A percentile compares a stretch with the other conserved stretches of the same genome.
phyloP scores from a whole-genome alignment of 2,329 filamentous ascomycete species.

The Phialophora macrospora region DNA sequence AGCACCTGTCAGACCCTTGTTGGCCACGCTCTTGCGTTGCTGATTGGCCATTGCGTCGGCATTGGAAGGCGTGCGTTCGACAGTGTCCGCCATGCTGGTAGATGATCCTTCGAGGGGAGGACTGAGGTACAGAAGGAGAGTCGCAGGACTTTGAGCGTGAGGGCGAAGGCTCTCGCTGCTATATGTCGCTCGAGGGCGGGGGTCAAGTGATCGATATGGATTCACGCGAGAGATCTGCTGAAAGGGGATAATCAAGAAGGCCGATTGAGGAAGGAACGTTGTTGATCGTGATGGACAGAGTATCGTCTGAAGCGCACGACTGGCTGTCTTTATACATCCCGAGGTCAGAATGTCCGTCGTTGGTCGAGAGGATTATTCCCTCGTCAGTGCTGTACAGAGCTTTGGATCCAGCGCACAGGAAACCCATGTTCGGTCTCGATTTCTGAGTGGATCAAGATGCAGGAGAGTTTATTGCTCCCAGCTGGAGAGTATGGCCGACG shows the following conservation, averaged over 20 bases:
- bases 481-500: slow-evolving; percentile 23
- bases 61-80: slow-evolving; percentile 38
- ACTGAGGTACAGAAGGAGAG: background rate
- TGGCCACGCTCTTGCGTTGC: slow-evolving; percentile 34
- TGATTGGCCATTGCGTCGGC: slow-evolving; percentile 37
- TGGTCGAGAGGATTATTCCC: slow-evolving; percentile 6
- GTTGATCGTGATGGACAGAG: slow-evolving; percentile 17
- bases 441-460: slow-evolving; percentile 5
- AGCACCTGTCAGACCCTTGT: slow-evolving; percentile 45
- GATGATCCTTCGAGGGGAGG: background rate
- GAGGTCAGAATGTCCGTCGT: slow-evolving; percentile 8
- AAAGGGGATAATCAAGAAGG: slow-evolving; percentile 5
- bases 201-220: slow-evolving; percentile 1
- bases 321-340: slow-evolving; percentile 17
- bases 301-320: slow-evolving; percentile 2
- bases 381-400: slow-evolving; percentile 4
- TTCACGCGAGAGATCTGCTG: slow-evolving; percentile 4
- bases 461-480: background rate
- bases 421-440: background rate
- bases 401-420: background rate
- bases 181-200: slow-evolving; percentile 16
- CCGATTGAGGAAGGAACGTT: slow-evolving; percentile 4
- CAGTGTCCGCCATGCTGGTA: slow-evolving; percentile 28
- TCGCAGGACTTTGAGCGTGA: background rate
- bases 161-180: background rate